A percentile compares a stretch with the other conserved stretches of the same genome.
phyloP scores from a whole-genome alignment of 352 stramenopile species.

The Pythium brachiatum region DNA sequence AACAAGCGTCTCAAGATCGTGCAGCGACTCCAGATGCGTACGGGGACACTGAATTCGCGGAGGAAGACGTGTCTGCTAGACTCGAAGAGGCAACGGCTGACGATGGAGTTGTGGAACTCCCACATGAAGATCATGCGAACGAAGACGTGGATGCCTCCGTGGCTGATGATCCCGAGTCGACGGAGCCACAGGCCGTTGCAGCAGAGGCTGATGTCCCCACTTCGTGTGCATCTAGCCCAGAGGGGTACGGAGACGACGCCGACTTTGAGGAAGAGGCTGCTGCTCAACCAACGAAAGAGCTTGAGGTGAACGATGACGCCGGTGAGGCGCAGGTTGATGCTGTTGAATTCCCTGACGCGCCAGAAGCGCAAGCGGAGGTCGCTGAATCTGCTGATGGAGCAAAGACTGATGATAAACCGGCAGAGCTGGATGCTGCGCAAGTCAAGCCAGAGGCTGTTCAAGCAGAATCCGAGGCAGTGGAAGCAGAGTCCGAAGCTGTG shows the following conservation, averaged over 20 bases:
- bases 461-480: too few relatives aligned
- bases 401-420: background rate
- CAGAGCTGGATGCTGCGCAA: background rate
- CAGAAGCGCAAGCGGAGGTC: background rate
- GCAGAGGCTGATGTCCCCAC: background rate
- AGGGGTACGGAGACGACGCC: constrained; percentile 19
- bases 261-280: constrained; percentile 18
- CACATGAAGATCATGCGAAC: background rate
- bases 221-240: background rate
- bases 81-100: background rate
- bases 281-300: too few relatives aligned
- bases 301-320: too few relatives aligned
- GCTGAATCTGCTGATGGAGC: too few relatives aligned
- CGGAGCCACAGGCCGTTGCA: background rate
- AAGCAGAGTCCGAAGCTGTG: background rate
- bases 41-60: constrained; percentile 5
- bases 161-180: background rate
- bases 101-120: background rate
- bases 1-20: too few relatives aligned
- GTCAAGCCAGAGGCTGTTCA: background rate
- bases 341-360: background rate
- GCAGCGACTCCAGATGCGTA: background rate
- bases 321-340: constrained; percentile 13
- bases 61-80: background rate
- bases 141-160: background rate